phyloP scores from a whole-genome alignment of 108 stramenopile species.

The Fragilaria crotonensis region DNA sequence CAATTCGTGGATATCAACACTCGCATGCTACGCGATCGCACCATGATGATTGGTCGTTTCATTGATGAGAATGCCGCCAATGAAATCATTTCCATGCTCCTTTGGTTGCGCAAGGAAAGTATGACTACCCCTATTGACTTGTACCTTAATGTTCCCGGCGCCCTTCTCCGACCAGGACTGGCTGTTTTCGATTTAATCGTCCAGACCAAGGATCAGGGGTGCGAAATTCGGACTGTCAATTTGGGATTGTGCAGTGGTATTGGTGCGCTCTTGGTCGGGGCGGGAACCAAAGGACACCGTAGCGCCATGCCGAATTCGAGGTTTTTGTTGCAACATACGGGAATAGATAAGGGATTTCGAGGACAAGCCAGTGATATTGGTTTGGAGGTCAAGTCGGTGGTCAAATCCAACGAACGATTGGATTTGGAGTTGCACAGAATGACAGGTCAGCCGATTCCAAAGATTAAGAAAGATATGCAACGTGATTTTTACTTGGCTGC shows the following conservation, averaged over 20 bases:
- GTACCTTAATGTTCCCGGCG: constrained; percentile 90
- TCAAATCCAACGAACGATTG: constrained; percentile 68
- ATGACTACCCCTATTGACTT: constrained; percentile 58
- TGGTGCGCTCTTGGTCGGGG: constrained; percentile 82
- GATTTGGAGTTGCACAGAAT: constrained; percentile 60
- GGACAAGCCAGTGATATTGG: constrained; percentile 90
- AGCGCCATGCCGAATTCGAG: constrained; percentile 85
- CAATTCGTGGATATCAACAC: constrained; percentile 82
- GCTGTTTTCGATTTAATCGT: constrained; percentile 89
- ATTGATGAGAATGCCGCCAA: constrained; percentile 91
- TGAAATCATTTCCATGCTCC: constrained; percentile 76
- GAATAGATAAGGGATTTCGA: constrained; percentile 75
- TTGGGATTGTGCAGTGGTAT: constrained; percentile 88
- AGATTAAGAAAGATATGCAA: constrained; percentile 73
- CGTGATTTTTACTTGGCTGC: constrained; percentile 92
- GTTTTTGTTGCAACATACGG: constrained; percentile 87
- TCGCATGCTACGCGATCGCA: constrained; percentile 85
- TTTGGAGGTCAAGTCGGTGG: constrained; percentile 69
- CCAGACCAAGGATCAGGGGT: constrained; percentile 52
- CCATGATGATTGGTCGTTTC: constrained; percentile 80
- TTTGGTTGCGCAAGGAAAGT: constrained; percentile 68
- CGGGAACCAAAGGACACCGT: constrained; percentile 79
- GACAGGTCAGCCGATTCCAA: constrained; percentile 72
- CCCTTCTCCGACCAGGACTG: constrained; percentile 61
- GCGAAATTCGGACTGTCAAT: constrained; percentile 77